Evolutionary conservation across 176 grass and related monocot species (phyloP).

Genomic region (Dendrocalamus sinicus): DNA sequence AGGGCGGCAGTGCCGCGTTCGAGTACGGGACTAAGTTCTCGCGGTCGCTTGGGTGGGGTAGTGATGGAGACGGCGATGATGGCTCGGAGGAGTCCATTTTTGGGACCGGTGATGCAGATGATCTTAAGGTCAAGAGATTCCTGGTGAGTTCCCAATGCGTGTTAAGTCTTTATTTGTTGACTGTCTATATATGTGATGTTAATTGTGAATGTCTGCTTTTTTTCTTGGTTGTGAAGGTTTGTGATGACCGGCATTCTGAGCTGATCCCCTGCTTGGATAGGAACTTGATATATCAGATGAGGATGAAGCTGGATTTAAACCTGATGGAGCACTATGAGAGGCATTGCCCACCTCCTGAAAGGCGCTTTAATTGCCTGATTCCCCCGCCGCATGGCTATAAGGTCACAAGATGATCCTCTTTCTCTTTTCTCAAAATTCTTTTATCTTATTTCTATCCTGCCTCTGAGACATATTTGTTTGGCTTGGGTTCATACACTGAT

Average conservation of each 20-base stretch:
- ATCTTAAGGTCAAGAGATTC: slow-evolving; percentile 76
- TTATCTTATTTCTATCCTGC: neutral
- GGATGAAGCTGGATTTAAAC: slow-evolving; percentile 94
- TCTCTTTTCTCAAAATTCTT: neutral
- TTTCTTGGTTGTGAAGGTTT: slow-evolving; percentile 59
- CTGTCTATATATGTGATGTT: neutral
- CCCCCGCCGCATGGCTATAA: slow-evolving; percentile 91
- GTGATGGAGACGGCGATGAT: slow-evolving; percentile 54
- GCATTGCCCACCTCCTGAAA: slow-evolving; percentile 89
- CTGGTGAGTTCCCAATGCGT: slow-evolving; percentile 62
- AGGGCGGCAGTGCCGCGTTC: slow-evolving; percentile 56
- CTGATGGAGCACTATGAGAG: slow-evolving; percentile 99
- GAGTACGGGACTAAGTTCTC: slow-evolving; percentile 91
- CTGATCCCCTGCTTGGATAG: slow-evolving; percentile 98
- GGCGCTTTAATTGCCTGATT: slow-evolving; percentile 92
- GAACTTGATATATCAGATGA: slow-evolving; percentile 98
- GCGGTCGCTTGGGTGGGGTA: slow-evolving; percentile 71
- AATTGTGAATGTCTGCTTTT: slow-evolving; percentile 19
- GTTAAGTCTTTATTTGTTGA: neutral
- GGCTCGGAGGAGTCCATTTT: slow-evolving; percentile 85
- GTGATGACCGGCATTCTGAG: slow-evolving; percentile 92
- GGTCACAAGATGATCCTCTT: slow-evolving; percentile 54
- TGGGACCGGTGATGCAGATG: slow-evolving; percentile 54
- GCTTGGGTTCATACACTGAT: neutral
- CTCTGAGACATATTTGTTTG: neutral